Conservation (phyloP, 306 rosid species). For the Castanea mollissima region DNA sequence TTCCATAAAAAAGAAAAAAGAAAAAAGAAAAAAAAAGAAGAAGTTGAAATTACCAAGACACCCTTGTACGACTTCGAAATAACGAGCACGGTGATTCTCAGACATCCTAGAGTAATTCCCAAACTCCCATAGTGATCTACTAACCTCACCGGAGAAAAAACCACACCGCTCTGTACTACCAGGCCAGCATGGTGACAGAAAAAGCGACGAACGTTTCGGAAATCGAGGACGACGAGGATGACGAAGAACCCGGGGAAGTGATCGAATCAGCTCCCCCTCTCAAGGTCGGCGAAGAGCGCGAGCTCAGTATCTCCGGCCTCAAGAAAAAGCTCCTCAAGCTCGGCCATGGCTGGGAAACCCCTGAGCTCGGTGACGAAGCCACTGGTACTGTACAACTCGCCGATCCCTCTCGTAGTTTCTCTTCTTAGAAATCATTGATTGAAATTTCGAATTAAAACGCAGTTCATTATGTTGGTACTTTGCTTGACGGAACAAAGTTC, state of each 20-base stretch:
- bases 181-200: constrained; percentile 28
- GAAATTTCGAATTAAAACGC: constrained; percentile 7
- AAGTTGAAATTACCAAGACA: too few relatives aligned
- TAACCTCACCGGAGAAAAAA: background rate
- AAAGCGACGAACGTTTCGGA: constrained; percentile 37
- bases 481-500: constrained; percentile 47
- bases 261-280: constrained; percentile 73
- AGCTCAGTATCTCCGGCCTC: constrained; percentile 30
- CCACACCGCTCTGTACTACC: background rate
- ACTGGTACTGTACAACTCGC: constrained; percentile 31
- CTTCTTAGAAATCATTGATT: background rate
- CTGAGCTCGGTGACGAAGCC: constrained; percentile 55
- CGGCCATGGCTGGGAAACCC: constrained; percentile 65
- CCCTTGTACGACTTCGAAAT: background rate
- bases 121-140: background rate
- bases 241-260: constrained; percentile 77
- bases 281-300: constrained; percentile 63
- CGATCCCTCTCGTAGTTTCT: background rate
- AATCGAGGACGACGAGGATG: constrained; percentile 36
- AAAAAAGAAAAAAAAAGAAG: too few relatives aligned
- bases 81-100: background rate
- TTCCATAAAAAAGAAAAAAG: too few relatives aligned
- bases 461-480: constrained; percentile 59
- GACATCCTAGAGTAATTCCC: background rate
- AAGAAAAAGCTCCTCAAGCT: constrained; percentile 56